Base-by-base conservation (phyloP, 2,329 filamentous ascomycete species). In the Trichophyton equinum region DNA sequence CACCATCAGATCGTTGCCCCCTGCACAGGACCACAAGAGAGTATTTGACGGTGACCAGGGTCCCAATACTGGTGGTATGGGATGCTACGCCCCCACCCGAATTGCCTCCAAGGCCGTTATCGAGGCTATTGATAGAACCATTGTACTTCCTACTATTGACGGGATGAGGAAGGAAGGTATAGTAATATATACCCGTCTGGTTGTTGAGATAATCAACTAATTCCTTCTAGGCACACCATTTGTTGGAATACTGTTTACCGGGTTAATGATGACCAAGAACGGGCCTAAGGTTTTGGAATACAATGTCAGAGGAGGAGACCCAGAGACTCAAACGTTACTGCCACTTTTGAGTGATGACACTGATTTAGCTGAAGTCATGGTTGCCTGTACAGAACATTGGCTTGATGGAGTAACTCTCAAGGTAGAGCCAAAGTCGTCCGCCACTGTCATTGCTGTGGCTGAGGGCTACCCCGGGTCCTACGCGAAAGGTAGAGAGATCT, bases 51-150 rank as follows among this genome's bases (percentile, higher is more conserved):
- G 88, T 60, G 92, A 97, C 71, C 81, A 83, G 57, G 94, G 94
- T 1, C 89, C 91, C 42, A 97, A 97, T 76, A 97, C 94, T 1
- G 94, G 92, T 62, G 94, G 94, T 46, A 97, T 97, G 94, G 94
- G 94, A 58, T 96, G 91, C 71, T 97, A 97, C 74, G 91, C 91
- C 15, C 89, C 89, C n/a, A 95, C 91, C 1, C 87, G 84, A 65
- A 86, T 91, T 68, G 85, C 87, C 33, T 87, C 86, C 0, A 82
- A 85, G 58, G 83, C 86, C 63, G 79, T 95, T n/a, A 81, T 94
- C 18, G 86, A 86, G 18, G 81, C 85, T 63, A 85, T 99, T 63
- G 87, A 96, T 71, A 80, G 81, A 61, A 88, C 87, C 38, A 87
- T 96, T 60, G 82, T 97, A n/a, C 84, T 91, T 72, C 91, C 92